Base-by-base conservation (phyloP, 192 early-diverging fungal genomes). In the Lobosporangium transversale region DNA sequence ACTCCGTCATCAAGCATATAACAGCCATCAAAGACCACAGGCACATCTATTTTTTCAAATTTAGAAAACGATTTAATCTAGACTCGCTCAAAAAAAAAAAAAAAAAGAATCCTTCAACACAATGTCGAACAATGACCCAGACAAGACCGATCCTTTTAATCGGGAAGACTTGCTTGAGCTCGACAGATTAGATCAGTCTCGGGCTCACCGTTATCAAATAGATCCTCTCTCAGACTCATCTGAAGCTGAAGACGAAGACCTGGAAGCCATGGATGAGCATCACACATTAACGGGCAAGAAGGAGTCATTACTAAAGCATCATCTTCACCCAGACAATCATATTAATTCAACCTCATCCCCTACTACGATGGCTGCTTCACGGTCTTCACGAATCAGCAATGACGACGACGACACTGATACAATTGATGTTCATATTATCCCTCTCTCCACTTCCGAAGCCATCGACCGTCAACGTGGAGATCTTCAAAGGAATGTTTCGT, bases 401-500 rank as follows among this genome's bases (percentile, higher is more conserved):
- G 17, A 67, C 42, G 62, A 74, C 35, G 43, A 65, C 37, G 70
- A 74, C 36, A 32, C 57, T 5, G 73, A 76, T 27, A 76, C 73
- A 0, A 67, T 76, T 40, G 73, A 76, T 42, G 73, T 76, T 32
- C 50, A 76, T 33, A 76, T 76, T 33, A 76, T 76, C 31, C 73
- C 73, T 2, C 59, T 76, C 8, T 76, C 73, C 10, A 62, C 73
- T 20, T 76, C 73, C 43, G 73, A 76, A 62, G 63, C 64, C 43
- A 76, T 76, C 53, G 73, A 76, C 37, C 58, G 63, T 0, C 58
- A 66, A 49, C 64, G 73, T 0, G 73, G 73, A 0, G 73, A 84
- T 61, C 68, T 88, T 29, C 81, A 84, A 67, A 88, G 85, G 57
- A 83, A 85, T 64, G 85, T 88, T 14, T 79, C 85, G 17, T 83